Evolutionary conservation across 306 rosid species (phyloP).

Genomic region (Vigna nakashimae): DNA sequence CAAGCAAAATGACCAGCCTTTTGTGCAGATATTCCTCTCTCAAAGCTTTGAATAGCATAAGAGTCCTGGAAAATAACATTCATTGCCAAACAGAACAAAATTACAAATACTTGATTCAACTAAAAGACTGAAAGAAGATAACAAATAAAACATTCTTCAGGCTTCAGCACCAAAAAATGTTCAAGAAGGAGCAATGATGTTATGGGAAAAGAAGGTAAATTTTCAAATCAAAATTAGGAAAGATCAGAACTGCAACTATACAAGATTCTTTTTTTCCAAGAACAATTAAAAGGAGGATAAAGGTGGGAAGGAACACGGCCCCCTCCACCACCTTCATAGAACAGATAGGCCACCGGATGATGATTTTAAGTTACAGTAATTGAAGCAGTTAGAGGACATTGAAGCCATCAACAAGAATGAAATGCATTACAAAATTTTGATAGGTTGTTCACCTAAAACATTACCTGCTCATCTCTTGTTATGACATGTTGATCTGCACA

Average conservation of each 20-base stretch:
- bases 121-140: conserved; percentile 23
- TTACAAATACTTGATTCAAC: conserved; percentile 28
- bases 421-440: conserved; percentile 14
- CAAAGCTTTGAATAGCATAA: conserved; percentile 83
- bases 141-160: neutral
- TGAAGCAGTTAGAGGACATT: conserved; percentile 15
- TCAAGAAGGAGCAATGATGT: conserved; percentile 9
- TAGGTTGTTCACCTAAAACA: conserved; percentile 31
- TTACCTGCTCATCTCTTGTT: conserved; percentile 89
- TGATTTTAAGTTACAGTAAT: conserved; percentile 12
- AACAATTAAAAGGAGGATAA: neutral
- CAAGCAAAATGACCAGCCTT: conserved; percentile 73
- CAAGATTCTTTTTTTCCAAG: conserved; percentile 12
- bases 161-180: conserved; percentile 19
- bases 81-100: conserved; percentile 19
- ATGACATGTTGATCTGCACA: conserved; percentile 76
- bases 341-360: neutral
- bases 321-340: neutral
- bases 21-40: conserved; percentile 83
- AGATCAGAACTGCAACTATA: neutral
- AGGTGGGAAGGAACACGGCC: neutral
- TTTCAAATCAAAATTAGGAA: conserved; percentile 20
- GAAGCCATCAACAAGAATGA: conserved; percentile 8
- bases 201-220: conserved; percentile 29
- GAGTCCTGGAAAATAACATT: conserved; percentile 65